Conservation (phyloP, 768 basidiomycete species). For the Rhodotorula sphaerocarpa region DNA sequence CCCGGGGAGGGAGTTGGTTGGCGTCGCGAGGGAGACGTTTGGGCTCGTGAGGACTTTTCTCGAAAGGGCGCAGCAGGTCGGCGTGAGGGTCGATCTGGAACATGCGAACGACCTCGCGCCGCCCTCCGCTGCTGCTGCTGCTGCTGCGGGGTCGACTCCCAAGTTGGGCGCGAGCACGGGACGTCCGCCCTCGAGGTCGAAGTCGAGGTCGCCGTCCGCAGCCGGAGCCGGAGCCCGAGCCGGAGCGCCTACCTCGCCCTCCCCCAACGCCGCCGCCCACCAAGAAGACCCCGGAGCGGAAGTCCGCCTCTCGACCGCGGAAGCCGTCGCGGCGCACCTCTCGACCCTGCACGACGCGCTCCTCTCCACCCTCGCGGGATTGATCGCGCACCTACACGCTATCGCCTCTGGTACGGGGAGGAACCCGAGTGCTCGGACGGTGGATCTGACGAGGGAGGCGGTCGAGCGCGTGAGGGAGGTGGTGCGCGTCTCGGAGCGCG, state of each 20-base stretch:
- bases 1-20: conserved; percentile 68
- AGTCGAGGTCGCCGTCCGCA: too few species aligned
- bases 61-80: conserved; percentile 42
- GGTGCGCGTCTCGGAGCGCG: conserved; percentile 81
- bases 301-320: too few species aligned
- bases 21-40: conserved; percentile 70
- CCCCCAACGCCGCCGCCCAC: too few species aligned
- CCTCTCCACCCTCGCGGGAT: conserved; percentile 87
- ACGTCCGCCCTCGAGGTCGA: too few species aligned
- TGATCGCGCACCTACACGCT: conserved; percentile 93
- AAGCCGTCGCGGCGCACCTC: conserved; percentile 15
- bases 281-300: too few species aligned
- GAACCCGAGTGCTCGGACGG: conserved; percentile 88
- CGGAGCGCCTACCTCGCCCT: too few species aligned
- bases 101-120: not conserved
- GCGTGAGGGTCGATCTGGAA: conserved; percentile 37
- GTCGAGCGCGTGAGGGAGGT: conserved; percentile 88
- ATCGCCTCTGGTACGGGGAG: too few species aligned
- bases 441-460: conserved; percentile 88
- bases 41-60: conserved; percentile 72
- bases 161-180: too few species aligned
- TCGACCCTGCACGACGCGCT: conserved; percentile 69
- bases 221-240: too few species aligned
- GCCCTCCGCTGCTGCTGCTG: not conserved
- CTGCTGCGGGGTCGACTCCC: not conserved